Conservation (phyloP, 2,329 filamentous ascomycete species). For the Fonsecaea pugnacius region DNA sequence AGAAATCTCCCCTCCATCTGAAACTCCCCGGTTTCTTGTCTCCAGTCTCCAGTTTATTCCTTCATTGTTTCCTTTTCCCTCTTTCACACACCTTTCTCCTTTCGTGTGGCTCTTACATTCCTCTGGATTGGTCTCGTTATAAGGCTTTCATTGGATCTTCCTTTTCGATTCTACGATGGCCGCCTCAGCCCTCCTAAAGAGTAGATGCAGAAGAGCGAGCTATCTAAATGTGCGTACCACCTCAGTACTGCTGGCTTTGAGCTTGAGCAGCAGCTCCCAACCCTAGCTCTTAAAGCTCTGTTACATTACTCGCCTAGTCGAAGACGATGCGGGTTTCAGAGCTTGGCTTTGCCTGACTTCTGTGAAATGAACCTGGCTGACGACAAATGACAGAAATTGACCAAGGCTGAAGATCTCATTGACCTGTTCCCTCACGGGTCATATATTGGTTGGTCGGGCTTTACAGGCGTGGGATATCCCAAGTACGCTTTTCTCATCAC, state of each 20-base stretch:
- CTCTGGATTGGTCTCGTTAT: neutral
- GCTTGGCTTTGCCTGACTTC: neutral
- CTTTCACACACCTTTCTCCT: neutral
- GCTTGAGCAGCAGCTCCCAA: neutral
- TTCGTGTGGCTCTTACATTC: neutral
- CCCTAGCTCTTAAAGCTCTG: neutral
- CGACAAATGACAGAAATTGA: conserved; percentile 61
- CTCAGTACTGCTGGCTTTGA: neutral
- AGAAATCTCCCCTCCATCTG: neutral
- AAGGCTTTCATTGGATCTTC: neutral
- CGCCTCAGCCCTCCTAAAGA: conserved; percentile 74
- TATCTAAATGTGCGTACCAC: conserved; percentile 61
- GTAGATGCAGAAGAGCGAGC: conserved; percentile 74
- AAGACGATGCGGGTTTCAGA: neutral
- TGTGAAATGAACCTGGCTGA: neutral
- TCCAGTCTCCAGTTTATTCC: neutral
- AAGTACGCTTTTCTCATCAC: conserved; percentile 63
- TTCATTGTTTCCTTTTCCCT: neutral
- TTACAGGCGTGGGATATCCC: conserved; percentile 87
- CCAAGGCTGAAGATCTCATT: conserved; percentile 77
- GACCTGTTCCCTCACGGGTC: conserved; percentile 79
- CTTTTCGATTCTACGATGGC: conserved; percentile 45
- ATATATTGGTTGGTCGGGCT: conserved; percentile 91
- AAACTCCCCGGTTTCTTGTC: neutral
- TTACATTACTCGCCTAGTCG: neutral